These are phyloP conservation scores for Saccharomycopsis sp. DNA, from an alignment of 805 yeast species.

Conservation along the genomic window DNA sequence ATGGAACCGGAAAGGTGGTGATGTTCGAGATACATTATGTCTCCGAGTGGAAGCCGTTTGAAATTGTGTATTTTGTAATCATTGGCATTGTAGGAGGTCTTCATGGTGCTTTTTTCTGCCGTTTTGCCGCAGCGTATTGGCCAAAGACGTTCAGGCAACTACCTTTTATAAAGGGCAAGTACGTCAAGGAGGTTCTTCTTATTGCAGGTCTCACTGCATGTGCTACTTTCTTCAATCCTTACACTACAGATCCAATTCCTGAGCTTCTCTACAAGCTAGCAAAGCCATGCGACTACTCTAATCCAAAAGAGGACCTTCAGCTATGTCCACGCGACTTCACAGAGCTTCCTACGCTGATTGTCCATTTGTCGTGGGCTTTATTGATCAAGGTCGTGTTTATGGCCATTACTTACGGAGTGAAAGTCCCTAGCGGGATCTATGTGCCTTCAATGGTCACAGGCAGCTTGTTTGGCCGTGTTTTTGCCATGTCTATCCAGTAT, in stretches of 20 bases:
- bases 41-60: constrained; percentile 47
- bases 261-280: constrained; percentile 46
- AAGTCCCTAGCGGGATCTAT: constrained; percentile 54
- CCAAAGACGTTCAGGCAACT: constrained; percentile 32
- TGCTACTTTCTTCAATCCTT: constrained; percentile 42
- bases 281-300: constrained; percentile 35
- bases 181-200: constrained; percentile 39
- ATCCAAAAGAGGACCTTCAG: constrained; percentile 14
- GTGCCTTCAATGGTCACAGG: constrained; percentile 62
- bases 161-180: constrained; percentile 31
- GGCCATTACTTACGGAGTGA: constrained; percentile 48
- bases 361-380: constrained; percentile 35
- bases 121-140: constrained; percentile 36
- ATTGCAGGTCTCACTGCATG: constrained; percentile 41
- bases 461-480: constrained; percentile 48
- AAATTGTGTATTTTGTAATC: constrained; percentile 37
- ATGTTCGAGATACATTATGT: constrained; percentile 44
- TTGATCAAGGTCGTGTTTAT: constrained; percentile 40
- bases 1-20: constrained; percentile 54
- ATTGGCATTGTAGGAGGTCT: constrained; percentile 49
- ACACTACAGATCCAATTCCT: constrained; percentile 41
- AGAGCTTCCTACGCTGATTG: constrained; percentile 30
- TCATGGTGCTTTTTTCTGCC: constrained; percentile 45
- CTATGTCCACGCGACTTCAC: constrained; percentile 27
- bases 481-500: constrained; percentile 40